Evolutionary conservation across 176 grass and related monocot genomes (phyloP).

Genomic region (Aegilops speltoides): DNA sequence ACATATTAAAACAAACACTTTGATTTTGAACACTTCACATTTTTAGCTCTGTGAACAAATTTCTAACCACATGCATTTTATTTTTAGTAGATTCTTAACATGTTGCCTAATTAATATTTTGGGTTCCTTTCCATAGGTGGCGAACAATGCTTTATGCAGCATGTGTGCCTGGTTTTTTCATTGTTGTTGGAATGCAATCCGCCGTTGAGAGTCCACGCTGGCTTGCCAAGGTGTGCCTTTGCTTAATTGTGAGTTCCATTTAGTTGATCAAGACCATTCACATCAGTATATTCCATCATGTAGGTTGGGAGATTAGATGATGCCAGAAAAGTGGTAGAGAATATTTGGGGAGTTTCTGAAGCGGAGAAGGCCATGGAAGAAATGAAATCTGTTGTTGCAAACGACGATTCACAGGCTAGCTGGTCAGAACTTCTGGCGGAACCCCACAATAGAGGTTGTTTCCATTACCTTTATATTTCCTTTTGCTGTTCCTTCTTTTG

Average conservation of each 20-base stretch:
- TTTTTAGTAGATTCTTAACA: slow-evolving; percentile 1
- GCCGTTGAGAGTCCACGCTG: slow-evolving; percentile 92
- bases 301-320: slow-evolving; percentile 92
- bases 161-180: slow-evolving; percentile 78
- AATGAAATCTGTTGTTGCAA: slow-evolving; percentile 68
- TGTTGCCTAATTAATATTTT: slow-evolving; percentile 14
- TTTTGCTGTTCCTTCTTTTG: not conserved
- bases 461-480: not conserved
- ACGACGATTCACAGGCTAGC: slow-evolving; percentile 51
- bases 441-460: slow-evolving; percentile 80
- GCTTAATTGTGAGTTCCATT: not conserved
- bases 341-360: slow-evolving; percentile 72
- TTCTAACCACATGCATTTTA: not conserved
- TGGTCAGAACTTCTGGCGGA: slow-evolving; percentile 82
- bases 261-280: slow-evolving; percentile 7
- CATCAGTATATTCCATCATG: slow-evolving; percentile 25
- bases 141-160: slow-evolving; percentile 87
- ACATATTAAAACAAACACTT: not conserved
- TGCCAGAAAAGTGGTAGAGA: slow-evolving; percentile 61
- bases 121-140: slow-evolving; percentile 60
- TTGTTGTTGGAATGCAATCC: slow-evolving; percentile 92
- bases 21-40: not conserved
- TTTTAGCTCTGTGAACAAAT: slow-evolving; percentile 20
- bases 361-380: slow-evolving; percentile 83
- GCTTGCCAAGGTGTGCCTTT: slow-evolving; percentile 89